A percentile compares a stretch with the other conserved stretches of the same genome.
Conservation (phyloP, 306 rosid species). For the Lathyrus tuberosus region DNA sequence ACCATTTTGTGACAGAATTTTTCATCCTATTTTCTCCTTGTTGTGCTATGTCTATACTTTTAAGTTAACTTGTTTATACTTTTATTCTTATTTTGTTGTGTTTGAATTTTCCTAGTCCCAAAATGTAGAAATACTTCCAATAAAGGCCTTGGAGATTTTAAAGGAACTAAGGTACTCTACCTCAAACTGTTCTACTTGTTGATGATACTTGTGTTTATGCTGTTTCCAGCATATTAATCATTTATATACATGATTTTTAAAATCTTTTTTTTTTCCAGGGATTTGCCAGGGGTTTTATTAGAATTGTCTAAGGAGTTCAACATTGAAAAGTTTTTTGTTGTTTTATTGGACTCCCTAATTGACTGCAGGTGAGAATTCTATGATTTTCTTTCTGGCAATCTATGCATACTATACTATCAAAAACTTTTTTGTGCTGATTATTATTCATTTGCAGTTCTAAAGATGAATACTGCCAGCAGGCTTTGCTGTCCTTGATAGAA, state of each 20-base stretch:
- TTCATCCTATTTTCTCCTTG: slow-evolving; percentile 4
- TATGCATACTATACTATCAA: slow-evolving; percentile 17
- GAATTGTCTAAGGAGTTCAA: slow-evolving; percentile 77
- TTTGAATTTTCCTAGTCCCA: slow-evolving; percentile 60
- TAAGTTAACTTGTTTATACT: not conserved
- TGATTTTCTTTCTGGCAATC: slow-evolving; percentile 16
- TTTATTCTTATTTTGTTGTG: slow-evolving; percentile 38
- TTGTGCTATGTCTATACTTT: slow-evolving; percentile 8
- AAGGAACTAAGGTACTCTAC: slow-evolving; percentile 68
- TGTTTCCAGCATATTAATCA: slow-evolving; percentile 3
- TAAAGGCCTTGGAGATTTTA: slow-evolving; percentile 70
- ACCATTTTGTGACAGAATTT: slow-evolving; percentile 24
- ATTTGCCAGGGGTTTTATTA: slow-evolving; percentile 57
- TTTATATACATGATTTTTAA: slow-evolving; percentile 30
- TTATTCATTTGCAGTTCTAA: slow-evolving; percentile 61
- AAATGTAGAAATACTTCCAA: slow-evolving; percentile 61
- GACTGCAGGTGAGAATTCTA: slow-evolving; percentile 63
- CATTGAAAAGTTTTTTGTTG: slow-evolving; percentile 63
- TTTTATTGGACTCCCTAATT: slow-evolving; percentile 80
- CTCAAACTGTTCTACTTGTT: slow-evolving; percentile 21
- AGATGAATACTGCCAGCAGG: slow-evolving; percentile 58
- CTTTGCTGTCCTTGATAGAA: slow-evolving; percentile 73
- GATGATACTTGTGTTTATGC: slow-evolving; percentile 18
- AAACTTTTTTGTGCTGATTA: slow-evolving; percentile 38
- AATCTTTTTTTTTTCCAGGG: slow-evolving; percentile 57